Evolutionary conservation across 1,284 basidiomycete genomes (phyloP), one percentile per base, ranked within the genome.

Genomic region (Ceratobasidium sp.): DNA sequence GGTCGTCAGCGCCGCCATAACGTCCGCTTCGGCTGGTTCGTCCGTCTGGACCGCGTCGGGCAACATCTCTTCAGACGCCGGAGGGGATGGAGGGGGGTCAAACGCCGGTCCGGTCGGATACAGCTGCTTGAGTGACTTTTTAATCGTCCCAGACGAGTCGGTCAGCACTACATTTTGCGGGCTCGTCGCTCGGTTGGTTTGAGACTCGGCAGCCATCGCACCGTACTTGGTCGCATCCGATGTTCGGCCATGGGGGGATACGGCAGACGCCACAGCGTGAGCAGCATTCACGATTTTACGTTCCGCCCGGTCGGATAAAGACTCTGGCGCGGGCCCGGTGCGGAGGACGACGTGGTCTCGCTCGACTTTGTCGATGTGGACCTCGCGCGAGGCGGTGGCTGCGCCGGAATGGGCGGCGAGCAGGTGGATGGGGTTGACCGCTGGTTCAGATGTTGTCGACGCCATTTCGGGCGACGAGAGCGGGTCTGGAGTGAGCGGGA

Each of bases 181-280:
- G n/a, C 71, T 63, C 26, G 71, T 73, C 42, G 56, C 56, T 55
- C 70, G 70, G 3, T 39, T 26, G n/a, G 66, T 39, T 1, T 39
- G 26, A 15, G 58, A 15, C 13, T 40, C 60, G 13, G 42, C 70
- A 42, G 44, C 46, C 71, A 73, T 73, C 42, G 71, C 71, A 40
- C 71, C 71, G 44, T 73, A 73, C 56, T 73, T 73, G 71, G 53
- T n/a, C n/a, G 71, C 71, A 51, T 73, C 71, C 13, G 71, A 73
- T 42, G 71, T 44, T 9, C 33, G 71, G n/a, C 44, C 46, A 26
- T 61, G 71, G 18, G 56, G 71, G 42, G 20, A 26, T 6, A 73
- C 71, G 58, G 58, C 44, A 51, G 58, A 28, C 7, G 58, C 42
- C 7, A 73, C 39, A 4, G 71, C 23, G 44, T 73, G 71, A 13